Base-by-base conservation (phyloP, 2,329 filamentous ascomycete species). In the Verticillium isaacii region DNA sequence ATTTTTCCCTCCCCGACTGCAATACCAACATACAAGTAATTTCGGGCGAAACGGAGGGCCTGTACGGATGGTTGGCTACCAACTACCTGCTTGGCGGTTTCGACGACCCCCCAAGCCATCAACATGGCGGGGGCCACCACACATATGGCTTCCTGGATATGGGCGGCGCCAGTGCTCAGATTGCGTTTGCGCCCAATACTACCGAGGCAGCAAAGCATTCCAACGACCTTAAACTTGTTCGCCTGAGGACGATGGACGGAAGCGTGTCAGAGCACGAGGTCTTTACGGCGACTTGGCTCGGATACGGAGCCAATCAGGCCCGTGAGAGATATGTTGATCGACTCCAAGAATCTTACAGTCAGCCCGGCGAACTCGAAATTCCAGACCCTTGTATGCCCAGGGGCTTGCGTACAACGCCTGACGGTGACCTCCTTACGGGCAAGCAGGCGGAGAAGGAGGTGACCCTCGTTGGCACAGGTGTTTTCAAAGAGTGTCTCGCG, bases 91-190 rank as follows among this genome's bases (percentile, higher is more conserved):
- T 99, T 1, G 94, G 93, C 32, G 92, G 93, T 4, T 98, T 99
- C 69, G 91, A 98, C 73, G 80, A 84, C 19, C 89, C 92, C 0
- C 79, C 88, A 58, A 78, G 86, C 15, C 91, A 97, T 69, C 80
- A 86, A 60, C 92, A 97, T 73, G 93, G 92, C 59, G 93, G 96
- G 66, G 86, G 85, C 32, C 95, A 98, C 73, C 91, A 93, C 71
- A 99, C 95, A 0, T 99, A 98, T 74, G 95, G 95, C 0, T 99
- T 99, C 71, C 80, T 99, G 64, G 95, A 99, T 73, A 99, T 99
- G 96, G 95, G 95, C 58, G 95, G 95, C 59, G 95, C 95, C 32
- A 98, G 94, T 0, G 94, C 95, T 17, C 95, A 99, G 77, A 98
- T 99, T 70, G 95, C 96, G 0, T 99, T 99, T 74, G 94, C 93